phyloP scores from a whole-genome alignment of 306 rosid genomes.

The Prunus persica region Prunus_persica_NCBIv2 NC_034009.1:44929501-44930000 shows the following conservation, averaged over 20 bases:
- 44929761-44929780: too few species aligned
- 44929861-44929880: constrained; percentile 64
- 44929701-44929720: too few species aligned
- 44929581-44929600: not conserved
- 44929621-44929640: too few species aligned
- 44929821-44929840: constrained; percentile 4
- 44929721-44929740: too few species aligned
- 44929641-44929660: too few species aligned
- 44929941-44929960: constrained; percentile 43
- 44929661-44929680: too few species aligned
- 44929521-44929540: not conserved
- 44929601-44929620: too few species aligned
- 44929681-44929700: too few species aligned
- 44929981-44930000: too few species aligned
- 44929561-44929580: not conserved
- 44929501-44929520: constrained; percentile 49
- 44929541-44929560: too few species aligned
- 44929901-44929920: constrained; percentile 81
- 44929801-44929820: not conserved
- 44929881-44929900: constrained; percentile 89
- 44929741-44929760: too few species aligned
- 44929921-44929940: constrained; percentile 81
- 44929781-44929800: not conserved
- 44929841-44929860: constrained; percentile 92
- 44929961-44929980: not conserved